These are phyloP conservation scores for Cucumis cinereus DNA, from an alignment of 306 rosid genomes.

Conservation along the genomic window DNA sequence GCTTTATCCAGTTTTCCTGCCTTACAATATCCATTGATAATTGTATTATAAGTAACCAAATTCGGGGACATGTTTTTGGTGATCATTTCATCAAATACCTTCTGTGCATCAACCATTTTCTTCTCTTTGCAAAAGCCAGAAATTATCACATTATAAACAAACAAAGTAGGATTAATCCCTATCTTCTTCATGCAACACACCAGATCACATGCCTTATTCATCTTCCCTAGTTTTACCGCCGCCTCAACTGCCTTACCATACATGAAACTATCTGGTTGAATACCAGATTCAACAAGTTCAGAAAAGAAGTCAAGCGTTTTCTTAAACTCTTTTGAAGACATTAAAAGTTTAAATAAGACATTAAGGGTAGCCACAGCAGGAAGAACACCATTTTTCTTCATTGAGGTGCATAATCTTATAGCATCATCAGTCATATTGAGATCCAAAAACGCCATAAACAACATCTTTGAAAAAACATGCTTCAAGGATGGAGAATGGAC, in stretches of 20 bases:
- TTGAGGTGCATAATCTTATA: constrained; percentile 22
- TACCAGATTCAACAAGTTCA: constrained; percentile 33
- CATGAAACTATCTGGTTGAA: constrained; percentile 29
- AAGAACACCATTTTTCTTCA: constrained; percentile 33
- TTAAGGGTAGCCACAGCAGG: constrained; percentile 37
- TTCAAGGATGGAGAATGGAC: constrained; percentile 27
- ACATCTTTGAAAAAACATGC: constrained; percentile 32
- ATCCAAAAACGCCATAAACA: constrained; percentile 35
- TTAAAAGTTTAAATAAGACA: constrained; percentile 30
- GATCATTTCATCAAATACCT: constrained; percentile 57
- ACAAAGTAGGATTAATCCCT: constrained; percentile 27
- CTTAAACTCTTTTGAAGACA: constrained; percentile 22
- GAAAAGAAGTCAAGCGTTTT: constrained; percentile 27
- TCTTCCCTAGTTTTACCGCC: constrained; percentile 41
- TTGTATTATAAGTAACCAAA: constrained; percentile 50
- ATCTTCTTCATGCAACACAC: constrained; percentile 33
- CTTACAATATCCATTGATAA: constrained; percentile 60
- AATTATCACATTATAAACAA: constrained; percentile 42
- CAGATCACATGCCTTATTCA: constrained; percentile 28
- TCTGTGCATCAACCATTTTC: constrained; percentile 43
- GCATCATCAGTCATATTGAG: constrained; percentile 31
- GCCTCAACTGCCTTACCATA: constrained; percentile 54
- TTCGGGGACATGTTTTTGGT: constrained; percentile 20
- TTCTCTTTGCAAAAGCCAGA: constrained; percentile 39
- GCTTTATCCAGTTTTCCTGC: constrained; percentile 49